Evolutionary conservation across 1,284 basidiomycete genomes (phyloP), one percentile per base, ranked within the genome.

Genomic region (Rhodotorula sp.): DNA sequence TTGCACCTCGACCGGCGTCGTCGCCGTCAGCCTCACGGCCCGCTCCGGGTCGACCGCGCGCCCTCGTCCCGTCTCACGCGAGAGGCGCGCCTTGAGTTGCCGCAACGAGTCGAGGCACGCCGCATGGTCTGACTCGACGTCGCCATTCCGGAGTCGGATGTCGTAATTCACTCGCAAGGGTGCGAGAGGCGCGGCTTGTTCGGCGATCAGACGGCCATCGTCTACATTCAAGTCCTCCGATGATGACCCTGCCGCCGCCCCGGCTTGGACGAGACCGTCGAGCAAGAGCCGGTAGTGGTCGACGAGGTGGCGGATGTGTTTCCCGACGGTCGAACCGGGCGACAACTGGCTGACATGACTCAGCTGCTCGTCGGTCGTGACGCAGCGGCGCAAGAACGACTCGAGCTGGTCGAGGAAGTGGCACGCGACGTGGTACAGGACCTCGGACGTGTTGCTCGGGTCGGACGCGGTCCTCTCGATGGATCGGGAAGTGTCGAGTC

Each of bases 1-100:
- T 31, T 86, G 85, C 77, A 92, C 90, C 63, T 85, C 81, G 79
- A 88, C 87, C 3, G 91, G 91, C 3, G 91, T 93, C 43, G 92
- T 85, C 12, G 91, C 91, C 73, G 90, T 86, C 67, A 93, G 81
- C 29, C 85, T 87, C 51, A 93, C 83, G 26, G 83, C 84, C 70
- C 86, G 85, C 70, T 87, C 84, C 73, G 88, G 81, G 65, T 83
- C 83, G 46, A 83, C 80, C 14, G 21, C 62, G 34, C 29, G 16
- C 0, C 73, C 77, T 6, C 47, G 52, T 5, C 52, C 43, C 14
- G 69, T 71, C n/a, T 54, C 61, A 3, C n/a, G n/a, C 21, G 56
- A 51, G 8, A 78, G 56, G 7, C 70, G 70, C 1, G 78, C 80
- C 15, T 87, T 86, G 46, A 79, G 62, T 8, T 68, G 81, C 70